Percentiles rank a stretch among this genome's conserved stretches.
Evolutionary conservation across 176 grass and related monocot genomes (phyloP).

Genomic region (Triticum monococcum): DNA sequence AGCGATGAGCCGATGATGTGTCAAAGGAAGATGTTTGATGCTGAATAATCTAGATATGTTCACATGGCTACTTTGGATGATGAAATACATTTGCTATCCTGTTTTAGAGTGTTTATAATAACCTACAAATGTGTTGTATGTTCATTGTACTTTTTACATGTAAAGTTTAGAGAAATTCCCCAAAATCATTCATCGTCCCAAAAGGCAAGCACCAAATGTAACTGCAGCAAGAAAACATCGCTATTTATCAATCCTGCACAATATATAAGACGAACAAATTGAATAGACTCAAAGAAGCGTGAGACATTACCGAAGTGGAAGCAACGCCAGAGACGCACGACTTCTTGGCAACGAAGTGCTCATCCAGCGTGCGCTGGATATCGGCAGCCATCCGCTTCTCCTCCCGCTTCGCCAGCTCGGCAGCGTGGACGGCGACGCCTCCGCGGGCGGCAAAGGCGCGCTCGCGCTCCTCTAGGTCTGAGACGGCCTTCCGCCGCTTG

Average conservation of each 20-base stretch:
- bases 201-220: neutral
- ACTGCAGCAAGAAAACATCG: neutral
- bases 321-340: neutral
- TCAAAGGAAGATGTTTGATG: neutral
- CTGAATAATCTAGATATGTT: neutral
- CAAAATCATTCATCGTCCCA: neutral
- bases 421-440: conserved; percentile 18
- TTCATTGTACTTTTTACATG: neutral
- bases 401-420: conserved; percentile 35
- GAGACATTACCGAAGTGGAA: conserved; percentile 46
- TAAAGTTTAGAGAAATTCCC: neutral
- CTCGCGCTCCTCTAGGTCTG: conserved; percentile 83
- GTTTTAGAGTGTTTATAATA: neutral
- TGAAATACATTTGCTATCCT: neutral
- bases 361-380: conserved; percentile 49
- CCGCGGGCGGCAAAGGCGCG: conserved; percentile 26
- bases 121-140: neutral
- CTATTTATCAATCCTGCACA: neutral
- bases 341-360: conserved; percentile 27
- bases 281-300: neutral
- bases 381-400: conserved; percentile 45
- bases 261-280: neutral
- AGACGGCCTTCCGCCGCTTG: conserved; percentile 64
- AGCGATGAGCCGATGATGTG: neutral
- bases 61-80: neutral